Conservation (phyloP, 1,284 basidiomycete species). For the Porogramme epimiltina region DNA sequence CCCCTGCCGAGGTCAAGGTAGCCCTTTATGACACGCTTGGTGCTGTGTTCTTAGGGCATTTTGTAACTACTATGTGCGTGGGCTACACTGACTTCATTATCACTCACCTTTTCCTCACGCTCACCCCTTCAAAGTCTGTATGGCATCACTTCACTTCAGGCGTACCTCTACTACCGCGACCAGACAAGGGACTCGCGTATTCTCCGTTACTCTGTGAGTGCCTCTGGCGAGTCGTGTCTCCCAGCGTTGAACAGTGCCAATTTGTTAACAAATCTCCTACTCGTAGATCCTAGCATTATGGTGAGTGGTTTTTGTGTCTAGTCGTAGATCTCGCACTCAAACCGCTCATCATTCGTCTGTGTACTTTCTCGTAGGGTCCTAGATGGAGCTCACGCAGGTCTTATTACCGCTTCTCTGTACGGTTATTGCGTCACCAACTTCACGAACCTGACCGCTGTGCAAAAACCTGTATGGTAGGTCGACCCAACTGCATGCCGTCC, state of each 20-base stretch:
- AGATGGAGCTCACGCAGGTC: conserved; percentile 20
- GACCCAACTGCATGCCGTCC: background rate
- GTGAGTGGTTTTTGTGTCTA: too few species aligned
- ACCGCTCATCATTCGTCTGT: too few species aligned
- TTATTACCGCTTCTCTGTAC: conserved; percentile 24
- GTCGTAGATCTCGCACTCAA: too few species aligned
- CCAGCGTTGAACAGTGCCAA: too few species aligned
- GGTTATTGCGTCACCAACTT: conserved; percentile 25
- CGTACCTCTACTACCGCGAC: conserved; percentile 16
- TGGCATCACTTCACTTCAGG: conserved; percentile 22
- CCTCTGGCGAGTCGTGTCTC: too few species aligned
- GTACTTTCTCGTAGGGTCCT: conserved; percentile 14
- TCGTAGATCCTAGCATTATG: too few species aligned
- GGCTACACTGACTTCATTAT: background rate
- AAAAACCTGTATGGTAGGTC: conserved; percentile 21
- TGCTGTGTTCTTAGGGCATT: conserved; percentile 22
- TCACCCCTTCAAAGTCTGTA: conserved; percentile 12
- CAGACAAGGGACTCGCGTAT: too few species aligned
- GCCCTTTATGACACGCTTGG: conserved; percentile 20
- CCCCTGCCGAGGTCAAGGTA: too few species aligned
- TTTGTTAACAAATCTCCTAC: too few species aligned
- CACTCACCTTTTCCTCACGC: too few species aligned
- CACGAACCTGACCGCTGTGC: conserved; percentile 15
- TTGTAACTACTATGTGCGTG: conserved; percentile 20
- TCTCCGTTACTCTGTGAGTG: too few species aligned